Evolutionary conservation across 305 asterid genomes (phyloP).

Genomic region (Solanum hybrid): DNA sequence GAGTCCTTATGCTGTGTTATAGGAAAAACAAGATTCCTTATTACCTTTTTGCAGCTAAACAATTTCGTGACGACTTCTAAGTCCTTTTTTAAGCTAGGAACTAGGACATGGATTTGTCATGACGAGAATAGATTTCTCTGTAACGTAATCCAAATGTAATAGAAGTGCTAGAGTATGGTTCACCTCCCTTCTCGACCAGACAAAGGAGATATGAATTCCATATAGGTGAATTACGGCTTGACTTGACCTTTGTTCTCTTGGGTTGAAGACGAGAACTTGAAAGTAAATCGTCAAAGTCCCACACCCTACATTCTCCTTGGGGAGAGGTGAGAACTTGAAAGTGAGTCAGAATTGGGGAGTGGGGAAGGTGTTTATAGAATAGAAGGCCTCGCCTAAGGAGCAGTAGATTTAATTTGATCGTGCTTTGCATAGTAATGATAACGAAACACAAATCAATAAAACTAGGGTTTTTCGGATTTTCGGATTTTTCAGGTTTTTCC

Average conservation of each 20-base stretch:
- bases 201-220: background rate
- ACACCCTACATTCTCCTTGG: background rate
- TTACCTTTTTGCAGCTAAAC: background rate
- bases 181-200: background rate
- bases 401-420: background rate
- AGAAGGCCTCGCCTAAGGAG: background rate
- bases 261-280: background rate
- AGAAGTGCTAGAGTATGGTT: background rate
- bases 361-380: too few relatives aligned
- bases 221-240: background rate
- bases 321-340: background rate
- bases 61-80: background rate
- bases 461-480: too few relatives aligned
- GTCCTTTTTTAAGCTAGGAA: background rate
- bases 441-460: too few relatives aligned
- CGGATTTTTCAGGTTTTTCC: too few relatives aligned
- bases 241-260: background rate
- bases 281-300: background rate
- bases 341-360: background rate
- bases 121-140: background rate
- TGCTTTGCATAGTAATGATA: too few relatives aligned
- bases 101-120: background rate
- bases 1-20: background rate
- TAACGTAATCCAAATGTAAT: background rate
- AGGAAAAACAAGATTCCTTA: background rate